Base-by-base conservation (phyloP, 177 flowering plant genomes). In the Vitis hybrid region DNA sequence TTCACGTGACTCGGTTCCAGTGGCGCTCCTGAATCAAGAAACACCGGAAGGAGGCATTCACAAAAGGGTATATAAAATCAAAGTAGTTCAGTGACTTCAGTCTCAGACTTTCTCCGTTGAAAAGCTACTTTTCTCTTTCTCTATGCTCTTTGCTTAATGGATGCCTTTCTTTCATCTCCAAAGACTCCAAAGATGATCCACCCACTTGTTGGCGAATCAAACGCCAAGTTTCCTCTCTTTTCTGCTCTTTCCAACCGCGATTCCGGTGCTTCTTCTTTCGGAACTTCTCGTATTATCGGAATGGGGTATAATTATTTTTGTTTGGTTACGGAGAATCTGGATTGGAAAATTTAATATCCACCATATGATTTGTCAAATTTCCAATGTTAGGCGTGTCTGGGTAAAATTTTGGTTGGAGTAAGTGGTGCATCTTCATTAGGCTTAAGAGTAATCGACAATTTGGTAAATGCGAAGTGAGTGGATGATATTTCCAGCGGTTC, bases 1-100 rank as follows among this genome's bases (percentile, higher is more conserved):
- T 63, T 71, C 78, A 71, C 78, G 78, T 75, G 78, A 68, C 72
- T 3, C 19, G 62, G 30, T 55, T 50, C 13, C 59, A 13, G 48
- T 7, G 21, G 5, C 55, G 45, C 34, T 2, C 71, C 60, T 51
- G 62, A 56, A 56, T 52, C 62, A 40, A 57, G 51, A 56, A 48
- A 30, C 10, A 12, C 13, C 18, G 32, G 34, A 21, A 19, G 8
- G 7, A 40, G 8, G 45, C 19, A 58, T 13, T 9, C 26, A 21
- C 4, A 13, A 60, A 60, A 60, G 21, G 32, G 7, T 1, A 34
- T 12, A 3, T 7, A 32, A 23, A 13, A 5, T 5, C 0, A 54
- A 54, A 30, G 34, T 60, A 60, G 62, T 30, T 60, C 62, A 23
- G 3, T 23, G 26, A 23, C 26, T 23, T 23, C 26, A 60, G 8